Evolutionary conservation across 306 rosid genomes (phyloP).

Genomic region (Ceratonia siliqua): DNA sequence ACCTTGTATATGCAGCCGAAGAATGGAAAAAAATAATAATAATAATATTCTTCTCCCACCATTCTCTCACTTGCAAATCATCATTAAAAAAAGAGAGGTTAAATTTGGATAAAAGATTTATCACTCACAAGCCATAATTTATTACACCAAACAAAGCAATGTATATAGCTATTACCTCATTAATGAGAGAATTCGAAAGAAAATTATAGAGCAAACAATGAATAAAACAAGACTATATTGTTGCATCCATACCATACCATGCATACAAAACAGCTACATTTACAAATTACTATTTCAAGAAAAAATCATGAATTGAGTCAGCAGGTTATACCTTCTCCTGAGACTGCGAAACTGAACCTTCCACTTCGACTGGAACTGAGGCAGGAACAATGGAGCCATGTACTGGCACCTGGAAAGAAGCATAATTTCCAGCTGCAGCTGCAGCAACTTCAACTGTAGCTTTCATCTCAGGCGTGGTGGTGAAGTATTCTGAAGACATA

Average conservation of each 20-base stretch:
- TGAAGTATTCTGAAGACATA: conserved; percentile 86
- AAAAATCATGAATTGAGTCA: not conserved
- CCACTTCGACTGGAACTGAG: conserved; percentile 50
- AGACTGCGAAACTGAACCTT: conserved; percentile 52
- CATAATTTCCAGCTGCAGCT: conserved; percentile 76
- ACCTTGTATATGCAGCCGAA: not conserved
- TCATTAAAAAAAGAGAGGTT: not conserved
- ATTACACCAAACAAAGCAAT: conserved; percentile 19
- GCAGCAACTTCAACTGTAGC: conserved; percentile 88
- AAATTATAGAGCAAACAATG: not conserved
- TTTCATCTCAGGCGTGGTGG: conserved; percentile 88
- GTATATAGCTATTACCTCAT: not conserved
- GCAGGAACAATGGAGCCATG: conserved; percentile 34
- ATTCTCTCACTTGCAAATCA: not conserved
- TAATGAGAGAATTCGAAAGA: not conserved
- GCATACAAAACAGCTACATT: not conserved
- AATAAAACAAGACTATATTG: not conserved
- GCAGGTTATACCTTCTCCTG: conserved; percentile 61
- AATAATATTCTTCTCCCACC: not conserved
- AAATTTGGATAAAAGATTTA: not conserved
- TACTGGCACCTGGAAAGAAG: conserved; percentile 69
- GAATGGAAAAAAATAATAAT: conserved; percentile 1
- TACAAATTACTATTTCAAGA: not conserved
- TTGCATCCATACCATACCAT: not conserved
- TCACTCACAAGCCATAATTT: not conserved